Evolutionary conservation across 305 asterid genomes (phyloP).

Genomic region (Ajuga reptans): DNA sequence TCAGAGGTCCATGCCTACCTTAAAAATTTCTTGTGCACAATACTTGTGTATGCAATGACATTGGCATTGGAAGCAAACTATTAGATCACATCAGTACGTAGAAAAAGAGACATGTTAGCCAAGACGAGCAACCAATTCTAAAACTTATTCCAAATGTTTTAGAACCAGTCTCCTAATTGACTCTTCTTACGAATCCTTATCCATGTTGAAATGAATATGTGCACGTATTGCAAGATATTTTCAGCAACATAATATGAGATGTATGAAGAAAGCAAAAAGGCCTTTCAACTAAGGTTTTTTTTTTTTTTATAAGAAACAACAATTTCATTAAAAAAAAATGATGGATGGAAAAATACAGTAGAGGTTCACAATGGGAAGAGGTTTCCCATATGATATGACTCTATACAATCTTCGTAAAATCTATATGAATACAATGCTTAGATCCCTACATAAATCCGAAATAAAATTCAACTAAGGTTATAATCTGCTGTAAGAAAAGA

Average conservation of each 20-base stretch:
- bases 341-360: no score
- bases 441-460: no score
- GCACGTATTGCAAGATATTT: neutral
- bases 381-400: no score
- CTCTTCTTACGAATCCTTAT: neutral
- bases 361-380: no score
- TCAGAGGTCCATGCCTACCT: neutral
- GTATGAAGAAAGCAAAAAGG: neutral
- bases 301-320: no score
- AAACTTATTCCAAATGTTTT: neutral
- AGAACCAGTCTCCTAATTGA: neutral
- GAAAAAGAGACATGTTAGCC: neutral
- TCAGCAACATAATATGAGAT: neutral
- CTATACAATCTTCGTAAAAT: no score
- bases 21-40: neutral
- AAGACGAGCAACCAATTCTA: neutral
- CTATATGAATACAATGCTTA: no score
- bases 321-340: no score
- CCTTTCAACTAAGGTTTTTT: conserved; percentile 5
- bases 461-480: no score
- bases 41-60: neutral
- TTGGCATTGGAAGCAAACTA: neutral
- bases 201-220: neutral
- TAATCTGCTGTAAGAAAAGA: conserved; percentile 3
- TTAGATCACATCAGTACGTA: neutral